Base-by-base conservation (phyloP, 768 basidiomycete species). In the Podaxis sp. region DNA sequence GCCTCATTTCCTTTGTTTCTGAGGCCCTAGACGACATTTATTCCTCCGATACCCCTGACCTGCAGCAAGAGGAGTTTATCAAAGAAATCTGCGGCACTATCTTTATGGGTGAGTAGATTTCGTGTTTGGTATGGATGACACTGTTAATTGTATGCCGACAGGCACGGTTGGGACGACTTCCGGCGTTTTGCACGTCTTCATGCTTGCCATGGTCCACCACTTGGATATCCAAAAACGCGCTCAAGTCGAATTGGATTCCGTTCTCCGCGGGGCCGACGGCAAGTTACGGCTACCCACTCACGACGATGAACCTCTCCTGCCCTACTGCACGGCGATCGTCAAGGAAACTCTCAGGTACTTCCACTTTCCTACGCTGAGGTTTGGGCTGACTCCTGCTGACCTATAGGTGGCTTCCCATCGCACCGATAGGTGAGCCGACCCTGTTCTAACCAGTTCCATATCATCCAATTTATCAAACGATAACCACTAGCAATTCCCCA, bases 161-260 rank as follows among this genome's bases (percentile, higher is more conserved):
- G 82, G 78, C 55, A 82, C 78, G 17, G 79, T 82, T 0, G 84
- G 85, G 64, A 85, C 84, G 13, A 81, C 81, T 8, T 77, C 77
- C 6, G 76, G 78, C 2, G 73, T 76, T 0, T 71, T 79, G 59
- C 77, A 80, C 9, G 63, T 64, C n/a, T 75, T 79, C 59, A 47
- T 79, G 29, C 68, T 81, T 11, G 76, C 75, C 12, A 77, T 79
- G 74, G 73, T 80, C 53, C 69, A 80, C 17, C 66, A 78, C 63
- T 78, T 76, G 0, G 76, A 77, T 0, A 71, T 75, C 0, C 74
- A 75, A 63, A 67, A 63, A 56, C 71, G 69, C 47, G 75, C 73
- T 11, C 75, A 77, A 49, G 65, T 65, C 49, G 77, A 76, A 60
- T 57, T 79, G 12, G 75, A 76, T 24, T 56, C 58, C 0, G 74